Conservation (phyloP, 2,329 filamentous ascomycete genomes). For the Calonectria montana region DNA sequence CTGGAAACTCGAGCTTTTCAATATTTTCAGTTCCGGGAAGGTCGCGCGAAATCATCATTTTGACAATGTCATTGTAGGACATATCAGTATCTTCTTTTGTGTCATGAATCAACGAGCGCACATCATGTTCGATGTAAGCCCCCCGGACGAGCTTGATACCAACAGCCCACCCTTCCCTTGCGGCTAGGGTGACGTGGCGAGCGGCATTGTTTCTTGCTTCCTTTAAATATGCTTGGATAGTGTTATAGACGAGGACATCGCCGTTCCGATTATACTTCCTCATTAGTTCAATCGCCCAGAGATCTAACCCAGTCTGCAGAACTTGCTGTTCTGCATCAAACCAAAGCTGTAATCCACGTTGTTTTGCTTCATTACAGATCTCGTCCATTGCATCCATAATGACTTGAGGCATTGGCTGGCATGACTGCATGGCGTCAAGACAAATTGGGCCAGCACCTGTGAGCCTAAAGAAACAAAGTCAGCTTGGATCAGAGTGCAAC, state of each 20-base stretch:
- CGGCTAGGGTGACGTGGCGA: slow-evolving; percentile 56
- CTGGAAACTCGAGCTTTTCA: slow-evolving; percentile 49
- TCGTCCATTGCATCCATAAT: slow-evolving; percentile 52
- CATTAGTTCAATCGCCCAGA: slow-evolving; percentile 45
- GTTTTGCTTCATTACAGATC: slow-evolving; percentile 48
- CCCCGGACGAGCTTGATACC: slow-evolving; percentile 67
- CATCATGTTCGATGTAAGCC: slow-evolving; percentile 63
- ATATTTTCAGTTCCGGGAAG: slow-evolving; percentile 9
- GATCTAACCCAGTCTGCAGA: slow-evolving; percentile 51
- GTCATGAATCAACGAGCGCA: slow-evolving; percentile 58
- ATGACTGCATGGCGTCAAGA: slow-evolving; percentile 46
- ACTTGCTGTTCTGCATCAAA: slow-evolving; percentile 56
- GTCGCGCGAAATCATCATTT: slow-evolving; percentile 54
- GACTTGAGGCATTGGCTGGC: slow-evolving; percentile 47
- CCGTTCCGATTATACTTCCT: slow-evolving; percentile 50
- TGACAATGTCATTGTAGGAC: slow-evolving; percentile 60
- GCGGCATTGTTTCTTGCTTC: slow-evolving; percentile 53
- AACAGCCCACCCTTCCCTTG: slow-evolving; percentile 58
- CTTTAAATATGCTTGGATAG: slow-evolving; percentile 67
- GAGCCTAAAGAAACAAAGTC: slow-evolving; percentile 36
- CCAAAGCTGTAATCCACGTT: slow-evolving; percentile 51
- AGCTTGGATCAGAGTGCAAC: background rate
- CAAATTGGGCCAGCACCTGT: slow-evolving; percentile 54
- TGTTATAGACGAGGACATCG: slow-evolving; percentile 53
- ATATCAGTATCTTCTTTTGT: slow-evolving; percentile 62